Evolutionary conservation across 1,139 yeast species (phyloP).

Genomic region (Hansenula sp.): DNA sequence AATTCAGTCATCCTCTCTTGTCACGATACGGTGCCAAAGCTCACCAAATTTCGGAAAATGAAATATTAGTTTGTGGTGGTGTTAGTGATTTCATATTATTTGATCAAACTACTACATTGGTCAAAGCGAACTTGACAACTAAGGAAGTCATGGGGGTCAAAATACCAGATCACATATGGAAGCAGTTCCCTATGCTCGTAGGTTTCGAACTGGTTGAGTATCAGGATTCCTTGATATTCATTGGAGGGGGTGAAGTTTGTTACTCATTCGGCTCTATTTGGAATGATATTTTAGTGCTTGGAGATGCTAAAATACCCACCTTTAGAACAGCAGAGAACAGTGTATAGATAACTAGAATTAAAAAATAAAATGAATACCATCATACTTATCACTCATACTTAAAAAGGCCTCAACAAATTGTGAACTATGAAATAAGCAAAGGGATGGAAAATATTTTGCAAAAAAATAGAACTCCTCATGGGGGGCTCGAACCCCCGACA

Average conservation of each 20-base stretch:
- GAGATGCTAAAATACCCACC: slow-evolving; percentile 6
- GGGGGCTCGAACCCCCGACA: slow-evolving; percentile 17
- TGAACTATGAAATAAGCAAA: too few relatives aligned
- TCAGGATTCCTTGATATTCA: slow-evolving; percentile 26
- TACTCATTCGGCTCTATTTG: slow-evolving; percentile 78
- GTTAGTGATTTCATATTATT: slow-evolving; percentile 41
- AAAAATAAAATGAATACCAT: neutral
- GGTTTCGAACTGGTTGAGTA: slow-evolving; percentile 46
- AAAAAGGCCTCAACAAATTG: too few relatives aligned
- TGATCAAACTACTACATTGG: slow-evolving; percentile 34
- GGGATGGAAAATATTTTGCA: neutral
- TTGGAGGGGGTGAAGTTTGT: slow-evolving; percentile 83
- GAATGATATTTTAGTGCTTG: slow-evolving; percentile 32
- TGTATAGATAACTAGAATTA: neutral
- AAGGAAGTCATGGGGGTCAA: slow-evolving; percentile 24
- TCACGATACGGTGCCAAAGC: slow-evolving; percentile 48
- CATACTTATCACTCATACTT: neutral
- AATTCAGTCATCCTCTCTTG: slow-evolving; percentile 23
- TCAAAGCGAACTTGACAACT: slow-evolving; percentile 30
- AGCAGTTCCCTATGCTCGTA: slow-evolving; percentile 49
- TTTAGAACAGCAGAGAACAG: slow-evolving; percentile 1
- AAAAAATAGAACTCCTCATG: slow-evolving; percentile 14
- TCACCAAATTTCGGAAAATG: slow-evolving; percentile 23
- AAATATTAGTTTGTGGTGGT: slow-evolving; percentile 57
- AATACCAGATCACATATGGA: slow-evolving; percentile 35